Evolutionary conservation across 2,329 filamentous ascomycete species (phyloP).

Genomic region (Pezicula rhizophila): DNA sequence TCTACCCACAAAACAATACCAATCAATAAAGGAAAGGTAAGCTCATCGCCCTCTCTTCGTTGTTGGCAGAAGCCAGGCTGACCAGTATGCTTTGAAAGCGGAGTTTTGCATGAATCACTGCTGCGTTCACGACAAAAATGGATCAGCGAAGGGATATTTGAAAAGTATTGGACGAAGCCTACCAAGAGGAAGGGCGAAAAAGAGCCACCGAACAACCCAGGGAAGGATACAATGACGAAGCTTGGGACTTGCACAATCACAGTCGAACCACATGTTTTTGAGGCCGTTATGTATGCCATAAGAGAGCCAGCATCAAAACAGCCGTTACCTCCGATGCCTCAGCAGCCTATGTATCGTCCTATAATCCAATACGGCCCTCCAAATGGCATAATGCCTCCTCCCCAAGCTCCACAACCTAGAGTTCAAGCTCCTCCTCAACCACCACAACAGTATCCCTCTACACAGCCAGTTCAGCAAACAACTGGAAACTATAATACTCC

Average conservation of each 20-base stretch:
- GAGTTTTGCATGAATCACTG: constrained; percentile 68
- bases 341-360: constrained; percentile 38
- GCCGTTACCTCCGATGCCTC: constrained; percentile 28
- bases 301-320: constrained; percentile 54
- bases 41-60: constrained; percentile 2
- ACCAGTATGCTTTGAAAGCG: constrained; percentile 40
- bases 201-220: constrained; percentile 55
- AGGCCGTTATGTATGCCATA: constrained; percentile 67
- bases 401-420: constrained; percentile 33
- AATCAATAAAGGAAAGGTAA: constrained; percentile 68
- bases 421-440: constrained; percentile 26
- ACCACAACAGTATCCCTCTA: constrained; percentile 18
- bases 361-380: constrained; percentile 62
- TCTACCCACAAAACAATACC: constrained; percentile 60
- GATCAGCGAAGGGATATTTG: constrained; percentile 66
- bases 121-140: constrained; percentile 67
- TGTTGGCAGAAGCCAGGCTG: constrained; percentile 6
- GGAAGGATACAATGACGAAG: constrained; percentile 66
- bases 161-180: constrained; percentile 74
- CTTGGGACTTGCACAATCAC: constrained; percentile 69
- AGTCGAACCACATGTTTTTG: constrained; percentile 74
- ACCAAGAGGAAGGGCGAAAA: constrained; percentile 62
- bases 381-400: constrained; percentile 54
- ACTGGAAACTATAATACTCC: constrained; percentile 13
- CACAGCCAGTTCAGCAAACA: constrained; percentile 24